phyloP scores from a whole-genome alignment of 805 yeast species.

The Nakazawaea laoshanensis region DNA sequence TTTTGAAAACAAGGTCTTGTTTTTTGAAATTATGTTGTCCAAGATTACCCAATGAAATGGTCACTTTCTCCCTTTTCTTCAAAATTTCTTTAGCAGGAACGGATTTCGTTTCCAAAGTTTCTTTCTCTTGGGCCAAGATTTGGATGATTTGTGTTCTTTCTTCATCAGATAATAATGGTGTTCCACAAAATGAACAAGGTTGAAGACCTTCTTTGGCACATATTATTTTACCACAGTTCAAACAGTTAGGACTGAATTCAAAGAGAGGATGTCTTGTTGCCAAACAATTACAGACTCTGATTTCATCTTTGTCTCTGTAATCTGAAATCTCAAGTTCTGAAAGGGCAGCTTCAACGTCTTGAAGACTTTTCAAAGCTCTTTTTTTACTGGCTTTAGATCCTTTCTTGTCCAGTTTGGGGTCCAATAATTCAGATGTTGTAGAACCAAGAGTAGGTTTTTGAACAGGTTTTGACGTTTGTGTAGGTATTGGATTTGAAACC shows the following conservation, averaged over 20 bases:
- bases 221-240: constrained; percentile 89
- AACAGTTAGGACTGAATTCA: constrained; percentile 87
- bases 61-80: constrained; percentile 40
- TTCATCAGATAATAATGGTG: constrained; percentile 50
- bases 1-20: constrained; percentile 55
- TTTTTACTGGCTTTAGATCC: constrained; percentile 26
- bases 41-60: constrained; percentile 47
- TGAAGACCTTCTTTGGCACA: constrained; percentile 87
- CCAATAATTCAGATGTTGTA: constrained; percentile 41
- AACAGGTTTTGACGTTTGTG: background rate
- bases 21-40: constrained; percentile 60
- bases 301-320: background rate
- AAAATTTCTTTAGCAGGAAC: background rate
- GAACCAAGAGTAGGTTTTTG: constrained; percentile 18
- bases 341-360: constrained; percentile 43
- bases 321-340: constrained; percentile 30
- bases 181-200: constrained; percentile 80
- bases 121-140: constrained; percentile 46
- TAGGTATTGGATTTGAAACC: constrained; percentile 2
- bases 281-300: constrained; percentile 62
- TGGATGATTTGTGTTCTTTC: constrained; percentile 53
- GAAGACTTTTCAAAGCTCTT: constrained; percentile 39
- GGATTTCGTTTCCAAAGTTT: constrained; percentile 25
- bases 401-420: constrained; percentile 24
- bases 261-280: constrained; percentile 84